These are phyloP conservation scores for Cucurbita argyrosperma DNA, from an alignment of 306 rosid species.

Conservation along the genomic window DNA sequence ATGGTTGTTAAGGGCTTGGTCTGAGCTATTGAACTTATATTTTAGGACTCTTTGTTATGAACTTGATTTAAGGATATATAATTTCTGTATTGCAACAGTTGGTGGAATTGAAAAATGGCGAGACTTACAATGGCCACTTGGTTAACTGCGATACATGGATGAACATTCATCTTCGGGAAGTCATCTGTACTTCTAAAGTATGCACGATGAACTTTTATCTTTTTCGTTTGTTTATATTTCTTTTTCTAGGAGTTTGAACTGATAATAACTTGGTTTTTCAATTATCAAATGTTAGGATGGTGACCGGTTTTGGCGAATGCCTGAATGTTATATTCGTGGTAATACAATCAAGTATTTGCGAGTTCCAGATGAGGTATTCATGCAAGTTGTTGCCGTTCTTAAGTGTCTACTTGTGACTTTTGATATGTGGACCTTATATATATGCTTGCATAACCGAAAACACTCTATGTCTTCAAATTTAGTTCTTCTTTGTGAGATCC, in stretches of 20 bases:
- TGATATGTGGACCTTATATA: neutral
- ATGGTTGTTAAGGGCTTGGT: neutral
- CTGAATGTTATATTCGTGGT: constrained; percentile 93
- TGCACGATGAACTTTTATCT: neutral
- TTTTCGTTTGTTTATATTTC: neutral
- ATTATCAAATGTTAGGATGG: constrained; percentile 53
- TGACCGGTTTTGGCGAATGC: constrained; percentile 99
- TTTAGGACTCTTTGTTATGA: neutral
- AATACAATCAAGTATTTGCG: constrained; percentile 92
- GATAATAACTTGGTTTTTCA: no score
- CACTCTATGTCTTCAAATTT: neutral
- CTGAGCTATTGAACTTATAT: neutral
- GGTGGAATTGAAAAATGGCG: constrained; percentile 95
- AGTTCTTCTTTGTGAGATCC: neutral
- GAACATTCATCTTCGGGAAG: constrained; percentile 99
- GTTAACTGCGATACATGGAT: constrained; percentile 99
- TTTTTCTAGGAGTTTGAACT: neutral
- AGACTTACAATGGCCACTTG: constrained; percentile 95
- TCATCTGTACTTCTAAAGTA: constrained; percentile 92
- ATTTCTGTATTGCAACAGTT: constrained; percentile 32
- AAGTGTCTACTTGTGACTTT: neutral
- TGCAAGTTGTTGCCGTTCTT: neutral
- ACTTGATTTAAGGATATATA: neutral
- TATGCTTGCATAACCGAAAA: neutral
- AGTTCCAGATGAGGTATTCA: constrained; percentile 91